Evolutionary conservation across 1,284 basidiomycete species (phyloP).

Genomic region (Singerocomus rubriflavus): DNA sequence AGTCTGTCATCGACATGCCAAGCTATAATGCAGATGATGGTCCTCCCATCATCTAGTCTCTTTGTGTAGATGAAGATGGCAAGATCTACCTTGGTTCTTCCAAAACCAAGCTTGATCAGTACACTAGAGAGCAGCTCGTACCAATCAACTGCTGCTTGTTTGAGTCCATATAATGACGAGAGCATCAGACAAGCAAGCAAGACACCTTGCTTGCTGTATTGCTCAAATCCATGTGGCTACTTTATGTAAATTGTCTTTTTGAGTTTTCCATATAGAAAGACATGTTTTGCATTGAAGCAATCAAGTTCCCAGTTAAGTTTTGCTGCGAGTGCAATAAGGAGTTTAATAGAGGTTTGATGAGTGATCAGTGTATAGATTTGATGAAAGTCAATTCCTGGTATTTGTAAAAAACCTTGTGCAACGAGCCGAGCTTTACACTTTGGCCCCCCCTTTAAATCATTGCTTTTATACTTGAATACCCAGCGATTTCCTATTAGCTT

Average conservation of each 20-base stretch:
- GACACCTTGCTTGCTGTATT: not conserved
- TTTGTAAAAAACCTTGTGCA: too few relatives aligned
- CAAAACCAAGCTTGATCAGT: not conserved
- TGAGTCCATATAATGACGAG: constrained; percentile 8
- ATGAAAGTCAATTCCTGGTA: too few relatives aligned
- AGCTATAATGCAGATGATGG: constrained; percentile 3
- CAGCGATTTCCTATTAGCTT: too few relatives aligned
- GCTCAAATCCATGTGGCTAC: constrained; percentile 6
- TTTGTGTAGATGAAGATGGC: not conserved
- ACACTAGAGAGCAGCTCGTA: constrained; percentile 4
- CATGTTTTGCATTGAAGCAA: constrained; percentile 9
- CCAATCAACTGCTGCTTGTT: constrained; percentile 10
- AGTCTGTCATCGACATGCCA: not conserved
- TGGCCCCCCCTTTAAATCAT: too few relatives aligned
- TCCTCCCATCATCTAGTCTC: accelerated
- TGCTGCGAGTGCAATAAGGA: too few relatives aligned
- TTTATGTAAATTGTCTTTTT: constrained; percentile 13
- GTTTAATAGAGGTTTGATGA: too few relatives aligned
- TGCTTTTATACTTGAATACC: too few relatives aligned
- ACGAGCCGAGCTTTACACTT: too few relatives aligned
- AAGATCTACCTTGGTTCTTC: not conserved
- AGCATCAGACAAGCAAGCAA: not conserved
- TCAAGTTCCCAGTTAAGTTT: constrained; percentile 21
- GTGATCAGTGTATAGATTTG: too few relatives aligned
- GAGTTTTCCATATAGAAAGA: constrained; percentile 7